Base-by-base conservation (phyloP, 2,329 filamentous ascomycete genomes). In the Monosporascus sp. region DNA sequence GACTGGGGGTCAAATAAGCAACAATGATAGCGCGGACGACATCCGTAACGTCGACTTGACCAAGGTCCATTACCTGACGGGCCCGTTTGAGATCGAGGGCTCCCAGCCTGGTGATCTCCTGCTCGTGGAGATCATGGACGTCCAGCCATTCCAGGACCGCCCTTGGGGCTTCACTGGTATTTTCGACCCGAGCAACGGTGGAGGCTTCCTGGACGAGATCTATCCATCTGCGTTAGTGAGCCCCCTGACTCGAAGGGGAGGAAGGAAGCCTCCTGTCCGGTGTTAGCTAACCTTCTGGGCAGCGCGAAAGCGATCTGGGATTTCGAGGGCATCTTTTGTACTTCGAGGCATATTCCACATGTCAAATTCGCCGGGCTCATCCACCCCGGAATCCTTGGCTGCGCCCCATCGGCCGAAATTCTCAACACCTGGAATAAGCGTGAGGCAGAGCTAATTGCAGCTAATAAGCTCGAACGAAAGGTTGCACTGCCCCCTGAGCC, bases 151-250 rank as follows among this genome's bases (percentile, higher is more conserved):
- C 59, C 79, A 93, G 57, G 84, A 94, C 31, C 83, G 87, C 53
- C 91, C 91, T 0, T 96, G 92, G 92, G 92, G 92, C 0, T 96
- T 96, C 69, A 93, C 89, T 0, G 91, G 91, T 8, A 73, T 94
- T 5, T 96, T 97, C 64, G 78, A 86, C 51, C 86, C 83, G 59
- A 74, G 85, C 17, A 96, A 96, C 63, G 92, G 92, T 6, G 92
- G 92, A 8, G 91, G 92, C 0, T 96, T 96, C 60, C 72, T 96
- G 14, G 90, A 96, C 59, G 89, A 95, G 66, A 78, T 91, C 28
- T 97, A 95, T 63, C 91, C 91, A 0, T 82, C 89, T 28, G 85
- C 92, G 84, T 91, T 74, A 59, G 82, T 65, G 14, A 9, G 20
- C n/a, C 37, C 28, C 35, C n/a, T 9, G 28, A 9, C 31, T 14